Evolutionary conservation across 78 protist species (phyloP).

Genomic region (Mastigamoeba balamuthi): DNA sequence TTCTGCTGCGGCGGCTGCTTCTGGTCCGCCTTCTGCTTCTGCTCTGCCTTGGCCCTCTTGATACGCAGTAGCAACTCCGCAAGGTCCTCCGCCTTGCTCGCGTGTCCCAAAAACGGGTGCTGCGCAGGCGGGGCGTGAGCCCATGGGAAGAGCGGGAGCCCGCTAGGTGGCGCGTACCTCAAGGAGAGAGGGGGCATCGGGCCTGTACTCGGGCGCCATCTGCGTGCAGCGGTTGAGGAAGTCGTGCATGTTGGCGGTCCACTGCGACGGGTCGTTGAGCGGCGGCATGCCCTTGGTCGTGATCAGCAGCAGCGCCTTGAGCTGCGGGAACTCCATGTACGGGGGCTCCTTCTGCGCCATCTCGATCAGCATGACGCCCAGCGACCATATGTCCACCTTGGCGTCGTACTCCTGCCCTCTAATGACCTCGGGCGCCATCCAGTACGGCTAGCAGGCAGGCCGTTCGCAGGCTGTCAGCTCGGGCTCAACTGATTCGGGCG

Average conservation of each 20-base stretch:
- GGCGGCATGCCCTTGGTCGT: conserved; percentile 81
- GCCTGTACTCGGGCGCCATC: conserved; percentile 34
- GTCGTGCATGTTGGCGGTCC: conserved; percentile 53
- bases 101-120: too few species aligned
- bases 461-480: too few species aligned
- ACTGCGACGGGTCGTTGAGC: conserved; percentile 44
- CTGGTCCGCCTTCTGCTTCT: too few species aligned
- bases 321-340: conserved; percentile 65
- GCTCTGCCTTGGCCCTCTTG: too few species aligned
- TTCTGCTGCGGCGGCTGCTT: too few species aligned
- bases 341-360: conserved; percentile 51
- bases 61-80: too few species aligned
- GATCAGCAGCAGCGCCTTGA: conserved; percentile 81
- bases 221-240: conserved; percentile 64
- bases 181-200: conserved; percentile 18
- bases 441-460: too few species aligned
- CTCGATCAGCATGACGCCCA: conserved; percentile 53
- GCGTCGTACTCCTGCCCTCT: conserved; percentile 77
- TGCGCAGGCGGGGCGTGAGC: too few species aligned
- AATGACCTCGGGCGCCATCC: conserved; percentile 93
- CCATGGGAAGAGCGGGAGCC: too few species aligned
- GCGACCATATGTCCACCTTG: conserved; percentile 86
- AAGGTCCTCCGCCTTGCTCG: too few species aligned
- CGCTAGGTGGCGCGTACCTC: neutral
- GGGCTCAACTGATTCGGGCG: too few species aligned